Percentiles rank a stretch among this genome's conserved stretches.
These are phyloP conservation scores for Ceriops zippeliana DNA, from an alignment of 345 rosid species.

Conservation along the genomic window DNA sequence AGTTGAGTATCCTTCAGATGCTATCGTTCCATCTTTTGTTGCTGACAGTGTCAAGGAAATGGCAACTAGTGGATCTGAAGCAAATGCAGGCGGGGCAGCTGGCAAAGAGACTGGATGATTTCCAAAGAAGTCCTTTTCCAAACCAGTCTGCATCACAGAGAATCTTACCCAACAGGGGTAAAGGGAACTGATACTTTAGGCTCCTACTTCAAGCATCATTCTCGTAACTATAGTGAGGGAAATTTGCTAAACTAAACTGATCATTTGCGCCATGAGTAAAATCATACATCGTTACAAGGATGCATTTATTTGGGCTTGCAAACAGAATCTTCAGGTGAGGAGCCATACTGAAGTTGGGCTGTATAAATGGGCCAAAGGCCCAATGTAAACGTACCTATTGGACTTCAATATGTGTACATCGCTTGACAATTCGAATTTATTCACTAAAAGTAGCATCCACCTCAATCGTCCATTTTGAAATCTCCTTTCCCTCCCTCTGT, in stretches of 20 bases:
- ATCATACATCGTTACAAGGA: no score
- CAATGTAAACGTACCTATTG: no score
- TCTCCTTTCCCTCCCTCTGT: neutral
- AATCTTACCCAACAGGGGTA: constrained; percentile 5
- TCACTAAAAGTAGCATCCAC: no score
- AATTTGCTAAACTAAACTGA: neutral
- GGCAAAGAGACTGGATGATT: constrained; percentile 73
- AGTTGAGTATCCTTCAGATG: constrained; percentile 39
- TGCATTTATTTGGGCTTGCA: no score
- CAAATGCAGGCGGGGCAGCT: constrained; percentile 71
- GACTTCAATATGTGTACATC: no score
- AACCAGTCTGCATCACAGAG: constrained; percentile 58
- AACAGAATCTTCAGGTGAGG: neutral
- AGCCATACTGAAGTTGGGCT: no score
- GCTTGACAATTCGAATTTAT: neutral
- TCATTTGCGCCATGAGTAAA: neutral
- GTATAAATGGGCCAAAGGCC: no score
- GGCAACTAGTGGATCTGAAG: constrained; percentile 60
- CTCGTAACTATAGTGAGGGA: neutral
- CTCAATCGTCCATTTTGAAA: constrained; percentile 5
- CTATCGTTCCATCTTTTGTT: constrained; percentile 38
- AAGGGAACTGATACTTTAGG: neutral
- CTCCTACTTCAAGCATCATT: constrained; percentile 8
- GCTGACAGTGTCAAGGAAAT: constrained; percentile 39
- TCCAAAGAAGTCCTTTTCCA: constrained; percentile 85